Conservation (phyloP, 2,329 filamentous ascomycete species). For the Exophiala alcalophila region DNA sequence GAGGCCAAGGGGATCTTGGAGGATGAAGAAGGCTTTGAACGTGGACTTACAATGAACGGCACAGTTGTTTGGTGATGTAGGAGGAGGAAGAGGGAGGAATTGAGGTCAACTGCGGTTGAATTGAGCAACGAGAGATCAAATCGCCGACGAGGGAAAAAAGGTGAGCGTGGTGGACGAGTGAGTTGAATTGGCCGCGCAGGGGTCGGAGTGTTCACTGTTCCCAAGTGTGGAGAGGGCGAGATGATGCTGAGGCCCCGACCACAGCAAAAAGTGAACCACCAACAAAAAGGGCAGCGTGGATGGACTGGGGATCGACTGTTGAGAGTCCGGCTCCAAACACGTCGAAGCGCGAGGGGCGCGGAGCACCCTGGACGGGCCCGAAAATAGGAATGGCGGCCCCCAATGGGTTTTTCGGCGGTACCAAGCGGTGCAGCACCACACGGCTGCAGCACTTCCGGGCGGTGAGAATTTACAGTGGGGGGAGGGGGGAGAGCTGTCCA, state of each 20-base stretch:
- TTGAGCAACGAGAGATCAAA: constrained; percentile 15
- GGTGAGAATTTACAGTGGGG: constrained; percentile 22
- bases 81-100: constrained; percentile 9
- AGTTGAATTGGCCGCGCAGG: constrained; percentile 8
- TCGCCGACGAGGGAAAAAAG: constrained; percentile 11
- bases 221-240: constrained; percentile 11
- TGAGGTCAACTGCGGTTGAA: constrained; percentile 8
- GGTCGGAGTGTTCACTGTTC: constrained; percentile 15
- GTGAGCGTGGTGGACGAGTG: constrained; percentile 7
- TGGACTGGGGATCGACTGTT: constrained; percentile 18
- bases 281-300: constrained; percentile 2
- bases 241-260: constrained; percentile 24
- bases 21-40: constrained; percentile 9
- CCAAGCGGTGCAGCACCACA: constrained; percentile 1
- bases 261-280: not conserved
- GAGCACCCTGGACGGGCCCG: constrained; percentile 11
- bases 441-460: constrained; percentile 9
- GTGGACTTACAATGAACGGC: constrained; percentile 19
- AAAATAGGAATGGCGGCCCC: constrained; percentile 30
- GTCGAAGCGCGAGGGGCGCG: too few relatives aligned
- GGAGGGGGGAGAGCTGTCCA: not conserved
- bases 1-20: constrained; percentile 5
- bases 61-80: constrained; percentile 16
- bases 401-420: constrained; percentile 16
- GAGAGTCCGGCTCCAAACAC: constrained; percentile 30